These are phyloP conservation scores for Lasiosphaeria ovina DNA, from an alignment of 495 filamentous ascomycete genomes.

Conservation along the genomic window DNA sequence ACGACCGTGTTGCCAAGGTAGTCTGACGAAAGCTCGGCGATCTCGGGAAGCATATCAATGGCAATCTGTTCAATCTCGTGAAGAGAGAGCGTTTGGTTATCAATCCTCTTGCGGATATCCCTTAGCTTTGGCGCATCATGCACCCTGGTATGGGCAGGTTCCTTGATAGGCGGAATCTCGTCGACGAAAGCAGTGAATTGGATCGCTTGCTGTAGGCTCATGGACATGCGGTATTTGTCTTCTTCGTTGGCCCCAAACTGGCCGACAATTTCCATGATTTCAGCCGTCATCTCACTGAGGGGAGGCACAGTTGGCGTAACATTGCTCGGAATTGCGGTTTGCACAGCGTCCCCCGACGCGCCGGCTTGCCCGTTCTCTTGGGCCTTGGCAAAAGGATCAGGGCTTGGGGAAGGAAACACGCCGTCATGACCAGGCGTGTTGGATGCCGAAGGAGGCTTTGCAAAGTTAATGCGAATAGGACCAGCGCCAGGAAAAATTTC, in stretches of 20 bases:
- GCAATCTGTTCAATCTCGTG: conserved; percentile 92
- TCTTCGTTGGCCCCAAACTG: conserved; percentile 88
- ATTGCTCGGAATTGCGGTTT: conserved; percentile 40
- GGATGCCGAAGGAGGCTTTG: conserved; percentile 87
- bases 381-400: conserved; percentile 69
- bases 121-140: conserved; percentile 94
- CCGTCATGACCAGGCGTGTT: conserved; percentile 81
- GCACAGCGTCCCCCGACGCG: conserved; percentile 43
- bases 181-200: conserved; percentile 66
- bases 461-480: conserved; percentile 92
- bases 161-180: conserved; percentile 86
- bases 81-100: conserved; percentile 82
- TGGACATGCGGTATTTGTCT: conserved; percentile 68
- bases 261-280: conserved; percentile 82
- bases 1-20: conserved; percentile 99
- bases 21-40: conserved; percentile 90
- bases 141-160: conserved; percentile 84
- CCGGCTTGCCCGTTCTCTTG: conserved; percentile 44
- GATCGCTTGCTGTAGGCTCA: conserved; percentile 73
- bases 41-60: conserved; percentile 88
- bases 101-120: conserved; percentile 95
- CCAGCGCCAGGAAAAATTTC: conserved; percentile 98
- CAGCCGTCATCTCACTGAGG: conserved; percentile 69
- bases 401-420: conserved; percentile 88
- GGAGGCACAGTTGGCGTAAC: conserved; percentile 64